Evolutionary conservation across 2,329 filamentous ascomycete species (phyloP).

Genomic region (Trichoderma harzianum): DNA sequence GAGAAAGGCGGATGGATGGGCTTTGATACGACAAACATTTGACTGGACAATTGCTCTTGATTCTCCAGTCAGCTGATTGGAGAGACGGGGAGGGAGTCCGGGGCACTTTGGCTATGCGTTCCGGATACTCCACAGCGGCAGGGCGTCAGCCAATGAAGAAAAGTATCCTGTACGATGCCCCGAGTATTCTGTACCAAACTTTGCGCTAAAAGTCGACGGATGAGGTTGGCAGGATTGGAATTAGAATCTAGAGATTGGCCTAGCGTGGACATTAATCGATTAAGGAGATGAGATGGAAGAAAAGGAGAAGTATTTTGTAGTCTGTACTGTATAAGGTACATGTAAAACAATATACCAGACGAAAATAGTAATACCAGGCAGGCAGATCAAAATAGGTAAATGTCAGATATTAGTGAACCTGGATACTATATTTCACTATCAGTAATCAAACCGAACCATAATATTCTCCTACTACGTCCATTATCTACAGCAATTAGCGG

Average conservation of each 20-base stretch:
- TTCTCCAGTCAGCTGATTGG: conserved; percentile 11
- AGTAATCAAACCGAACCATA: not conserved
- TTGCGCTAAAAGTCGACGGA: not conserved
- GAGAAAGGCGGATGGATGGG: not conserved
- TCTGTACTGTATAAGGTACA: not conserved
- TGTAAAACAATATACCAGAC: not conserved
- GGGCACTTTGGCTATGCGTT: not conserved
- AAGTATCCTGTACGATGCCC: not conserved
- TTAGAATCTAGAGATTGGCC: not conserved
- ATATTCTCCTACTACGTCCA: too few species aligned
- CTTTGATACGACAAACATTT: not conserved
- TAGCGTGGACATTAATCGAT: not conserved
- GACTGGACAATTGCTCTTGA: not conserved
- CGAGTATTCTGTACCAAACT: not conserved
- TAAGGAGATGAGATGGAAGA: not conserved
- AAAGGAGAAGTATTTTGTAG: not conserved
- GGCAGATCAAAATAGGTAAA: too few species aligned
- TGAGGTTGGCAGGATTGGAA: not conserved
- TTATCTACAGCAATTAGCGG: not conserved
- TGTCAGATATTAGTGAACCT: not conserved
- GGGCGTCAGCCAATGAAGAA: not conserved
- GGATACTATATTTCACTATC: not conserved
- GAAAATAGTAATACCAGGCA: not conserved
- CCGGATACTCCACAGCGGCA: conserved; percentile 4
- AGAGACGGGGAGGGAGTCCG: not conserved